Evolutionary conservation across 2,329 filamentous ascomycete genomes (phyloP).

Genomic region (Coniochaeta prunicola): DNA sequence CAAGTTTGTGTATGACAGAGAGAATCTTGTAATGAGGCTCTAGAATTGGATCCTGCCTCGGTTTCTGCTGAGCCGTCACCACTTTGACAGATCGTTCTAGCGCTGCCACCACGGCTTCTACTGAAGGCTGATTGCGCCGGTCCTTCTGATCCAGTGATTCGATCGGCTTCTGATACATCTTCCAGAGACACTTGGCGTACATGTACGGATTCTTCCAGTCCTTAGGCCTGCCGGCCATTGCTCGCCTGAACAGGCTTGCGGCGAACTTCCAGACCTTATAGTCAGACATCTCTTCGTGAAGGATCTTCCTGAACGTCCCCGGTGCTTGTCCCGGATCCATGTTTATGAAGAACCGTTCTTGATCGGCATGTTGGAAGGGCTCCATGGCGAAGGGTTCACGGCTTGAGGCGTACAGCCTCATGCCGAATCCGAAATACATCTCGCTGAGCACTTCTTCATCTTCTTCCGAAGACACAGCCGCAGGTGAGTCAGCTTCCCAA

Average conservation of each 20-base stretch:
- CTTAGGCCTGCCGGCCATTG: constrained; percentile 43
- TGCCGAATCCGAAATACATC: constrained; percentile 52
- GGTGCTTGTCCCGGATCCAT: background rate
- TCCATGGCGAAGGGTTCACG: constrained; percentile 58
- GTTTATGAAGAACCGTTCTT: constrained; percentile 51
- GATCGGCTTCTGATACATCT: constrained; percentile 48
- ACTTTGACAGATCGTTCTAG: constrained; percentile 45
- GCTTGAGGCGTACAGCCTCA: constrained; percentile 55
- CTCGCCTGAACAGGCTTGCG: constrained; percentile 47
- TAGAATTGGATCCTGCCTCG: constrained; percentile 65
- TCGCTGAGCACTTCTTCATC: constrained; percentile 49
- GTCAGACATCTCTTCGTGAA: constrained; percentile 49
- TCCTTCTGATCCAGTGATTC: constrained; percentile 38
- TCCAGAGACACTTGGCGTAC: constrained; percentile 56
- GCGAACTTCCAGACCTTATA: constrained; percentile 58
- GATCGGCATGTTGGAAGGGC: constrained; percentile 48
- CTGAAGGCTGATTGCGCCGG: constrained; percentile 25
- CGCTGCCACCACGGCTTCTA: constrained; percentile 35
- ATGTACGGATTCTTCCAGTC: constrained; percentile 57
- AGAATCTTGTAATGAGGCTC: constrained; percentile 92
- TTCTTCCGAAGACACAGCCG: constrained; percentile 24
- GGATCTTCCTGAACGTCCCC: constrained; percentile 42
- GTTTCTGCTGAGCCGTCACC: constrained; percentile 44
- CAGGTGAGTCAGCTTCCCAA: constrained; percentile 26
- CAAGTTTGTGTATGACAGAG: constrained; percentile 74